Evolutionary conservation across 1,139 yeast genomes (phyloP), one percentile per base, ranked within the genome.

Genomic region (Suhomyces chickasaworum): DNA sequence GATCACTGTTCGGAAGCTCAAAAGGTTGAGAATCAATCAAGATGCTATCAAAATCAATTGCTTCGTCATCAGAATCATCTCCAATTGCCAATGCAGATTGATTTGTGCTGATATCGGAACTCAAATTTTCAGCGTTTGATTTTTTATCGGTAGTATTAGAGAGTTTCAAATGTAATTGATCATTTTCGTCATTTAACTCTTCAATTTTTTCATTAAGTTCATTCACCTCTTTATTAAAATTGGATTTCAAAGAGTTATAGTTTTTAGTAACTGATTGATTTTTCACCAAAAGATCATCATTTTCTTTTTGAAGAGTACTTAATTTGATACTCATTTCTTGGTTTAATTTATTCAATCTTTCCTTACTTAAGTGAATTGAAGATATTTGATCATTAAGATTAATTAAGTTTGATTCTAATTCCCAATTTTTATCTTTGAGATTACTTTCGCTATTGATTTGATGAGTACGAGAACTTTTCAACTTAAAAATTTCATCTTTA

Each of bases 401-500:
- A 44, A 80, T 78, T 15, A 84, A 63, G 44, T 76, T 75, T 25
- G 83, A 65, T 60, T 86, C 90, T 50, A 89, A 73, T 57, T 86
- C 89, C 96, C 96, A 89, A 58, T 84, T 86, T 47, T 80, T 78
- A 56, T 87, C 91, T 59, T 83, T 84, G 53, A 79, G 69, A 30
- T 74, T 73, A 45, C 77, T 78, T 53, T 83, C 77, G 45, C 56
- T 61, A 36, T 52, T 65, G 17, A 63, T 58, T 37, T 69, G 75
- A 29, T 59, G 60, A 17, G 64, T 62, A 33, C 72, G 53, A 31
- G 71, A 59, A 48, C 54, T 66, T 42, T 70, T 64, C 47, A 73
- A 64, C 31, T 65, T 50, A 15, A 53, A 58, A 6, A 73, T 59
- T 55, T 80, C 78, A 35, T 69, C 71, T 43, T 71, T 69, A 47